Base-by-base conservation (phyloP, 2,329 filamentous ascomycete species). In the Diaporthe citri region DNA sequence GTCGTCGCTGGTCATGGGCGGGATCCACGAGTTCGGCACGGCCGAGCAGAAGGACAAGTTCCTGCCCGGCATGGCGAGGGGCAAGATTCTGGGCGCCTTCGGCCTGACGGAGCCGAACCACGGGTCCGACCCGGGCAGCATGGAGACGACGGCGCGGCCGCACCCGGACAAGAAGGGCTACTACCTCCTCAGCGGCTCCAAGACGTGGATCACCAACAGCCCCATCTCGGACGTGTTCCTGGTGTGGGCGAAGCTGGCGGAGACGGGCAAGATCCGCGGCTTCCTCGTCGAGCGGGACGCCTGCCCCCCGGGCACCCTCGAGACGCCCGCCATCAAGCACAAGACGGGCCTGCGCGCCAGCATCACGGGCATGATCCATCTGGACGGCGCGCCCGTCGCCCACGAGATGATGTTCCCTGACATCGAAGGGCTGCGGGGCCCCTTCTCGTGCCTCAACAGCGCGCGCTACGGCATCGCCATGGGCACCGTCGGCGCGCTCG, bases 321-420 rank as follows among this genome's bases (percentile, higher is more conserved):
- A 97, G 83, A 99, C 97, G 8, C 97, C 97, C 1, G 87, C 94
- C 17, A 93, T 99, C 83, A 97, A 97, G 87, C 91, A 98, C 87
- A 99, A 99, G 90, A 98, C 94, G 77, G 97, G 96, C 2, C 90
- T 99, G 43, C 90, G 97, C 75, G 97, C 97, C 17, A 97, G 95
- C 17, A 94, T 98, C 77, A 99, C 97, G 0, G 97, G 97, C 74
- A 98, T 98, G 97, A 98, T 99, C 78, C 95, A 98, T 79, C 90
- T 99, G 81, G 96, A 98, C 78, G 92, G 94, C 77, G 96, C 94
- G 78, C 96, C 97, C 0, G 95, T 99, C 0, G 93, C 95, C 0
- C 92, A 93, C 78, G 94, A 91, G 79, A 98, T 98, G 86, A 97
- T 99, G 95, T 95, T 99, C 80, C 96, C 96, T 0, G 90, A 94